phyloP scores from a whole-genome alignment of 73 alveolate species.

The Stentor roeselii region DNA sequence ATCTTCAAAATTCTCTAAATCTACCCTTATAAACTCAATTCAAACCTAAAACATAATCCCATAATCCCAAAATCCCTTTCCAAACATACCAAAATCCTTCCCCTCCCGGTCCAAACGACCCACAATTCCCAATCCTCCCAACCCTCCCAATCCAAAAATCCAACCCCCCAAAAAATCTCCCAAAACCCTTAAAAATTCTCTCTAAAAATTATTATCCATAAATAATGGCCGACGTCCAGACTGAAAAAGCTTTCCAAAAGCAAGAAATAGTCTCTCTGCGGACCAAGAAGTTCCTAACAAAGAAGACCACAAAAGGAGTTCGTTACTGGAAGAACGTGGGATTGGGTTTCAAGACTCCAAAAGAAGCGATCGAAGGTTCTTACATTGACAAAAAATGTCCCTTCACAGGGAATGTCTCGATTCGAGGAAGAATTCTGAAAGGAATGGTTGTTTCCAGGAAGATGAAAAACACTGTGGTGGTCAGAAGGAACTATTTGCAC shows the following conservation, averaged over 20 bases:
- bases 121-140: no score
- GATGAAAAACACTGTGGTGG: slow-evolving; percentile 96
- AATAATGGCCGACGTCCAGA: slow-evolving; percentile 40
- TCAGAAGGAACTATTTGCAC: slow-evolving; percentile 98
- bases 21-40: no score
- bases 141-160: no score
- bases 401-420: slow-evolving; percentile 86
- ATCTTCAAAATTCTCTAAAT: no score
- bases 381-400: slow-evolving; percentile 99
- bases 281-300: slow-evolving; percentile 33
- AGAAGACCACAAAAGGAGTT: slow-evolving; percentile 61
- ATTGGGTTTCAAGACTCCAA: slow-evolving; percentile 94
- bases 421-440: slow-evolving; percentile 33
- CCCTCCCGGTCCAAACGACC: no score
- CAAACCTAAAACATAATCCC: no score
- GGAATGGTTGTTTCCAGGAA: slow-evolving; percentile 94
- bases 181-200: not conserved
- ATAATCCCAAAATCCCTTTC: no score
- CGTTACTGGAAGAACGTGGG: slow-evolving; percentile 97
- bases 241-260: slow-evolving; percentile 44
- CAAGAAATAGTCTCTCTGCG: slow-evolving; percentile 44
- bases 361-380: slow-evolving; percentile 82
- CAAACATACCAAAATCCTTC: no score
- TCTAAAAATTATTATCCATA: not conserved
- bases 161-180: no score